phyloP scores from a whole-genome alignment of 768 basidiomycete genomes.

The Dioszegia crocea region DNA sequence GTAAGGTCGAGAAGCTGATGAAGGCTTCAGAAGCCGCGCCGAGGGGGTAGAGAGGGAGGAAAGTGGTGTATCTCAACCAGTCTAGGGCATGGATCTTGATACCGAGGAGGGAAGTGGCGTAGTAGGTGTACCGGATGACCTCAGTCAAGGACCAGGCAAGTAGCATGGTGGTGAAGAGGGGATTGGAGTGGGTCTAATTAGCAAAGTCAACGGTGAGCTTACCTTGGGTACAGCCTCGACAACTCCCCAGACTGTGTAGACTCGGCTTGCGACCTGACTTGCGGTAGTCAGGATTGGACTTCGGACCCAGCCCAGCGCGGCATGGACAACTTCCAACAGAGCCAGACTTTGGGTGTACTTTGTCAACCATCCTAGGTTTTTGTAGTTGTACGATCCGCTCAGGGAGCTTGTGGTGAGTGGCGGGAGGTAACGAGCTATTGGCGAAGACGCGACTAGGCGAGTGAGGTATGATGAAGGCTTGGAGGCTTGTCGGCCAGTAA shows the following conservation, averaged over 20 bases:
- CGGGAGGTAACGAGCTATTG: slow-evolving; percentile 24
- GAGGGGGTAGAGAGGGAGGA: slow-evolving; percentile 87
- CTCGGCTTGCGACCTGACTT: slow-evolving; percentile 73
- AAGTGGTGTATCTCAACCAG: slow-evolving; percentile 76
- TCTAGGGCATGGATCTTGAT: slow-evolving; percentile 52
- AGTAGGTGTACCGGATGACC: slow-evolving; percentile 85
- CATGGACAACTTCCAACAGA: slow-evolving; percentile 76
- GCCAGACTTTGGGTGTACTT: slow-evolving; percentile 79
- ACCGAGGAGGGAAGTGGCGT: slow-evolving; percentile 65
- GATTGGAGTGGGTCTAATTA: slow-evolving; percentile 58
- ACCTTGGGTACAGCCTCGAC: slow-evolving; percentile 63
- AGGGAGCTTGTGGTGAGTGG: slow-evolving; percentile 55
- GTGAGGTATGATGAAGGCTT: slow-evolving; percentile 11
- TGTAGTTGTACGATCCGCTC: slow-evolving; percentile 59
- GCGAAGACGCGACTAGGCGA: slow-evolving; percentile 1
- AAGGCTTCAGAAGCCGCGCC: slow-evolving; percentile 89
- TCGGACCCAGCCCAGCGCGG: slow-evolving; percentile 70
- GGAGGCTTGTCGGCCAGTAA: slow-evolving; percentile 5
- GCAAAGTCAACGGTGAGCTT: background rate
- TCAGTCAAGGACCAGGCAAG: slow-evolving; percentile 89
- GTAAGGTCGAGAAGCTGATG: slow-evolving; percentile 72
- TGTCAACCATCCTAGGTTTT: slow-evolving; percentile 58
- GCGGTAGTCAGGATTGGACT: slow-evolving; percentile 69
- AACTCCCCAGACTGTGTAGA: slow-evolving; percentile 83
- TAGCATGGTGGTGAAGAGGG: slow-evolving; percentile 85